These are phyloP conservation scores for Biscutella auriculata DNA, from an alignment of 441 rosid species.

Conservation along the genomic window DNA sequence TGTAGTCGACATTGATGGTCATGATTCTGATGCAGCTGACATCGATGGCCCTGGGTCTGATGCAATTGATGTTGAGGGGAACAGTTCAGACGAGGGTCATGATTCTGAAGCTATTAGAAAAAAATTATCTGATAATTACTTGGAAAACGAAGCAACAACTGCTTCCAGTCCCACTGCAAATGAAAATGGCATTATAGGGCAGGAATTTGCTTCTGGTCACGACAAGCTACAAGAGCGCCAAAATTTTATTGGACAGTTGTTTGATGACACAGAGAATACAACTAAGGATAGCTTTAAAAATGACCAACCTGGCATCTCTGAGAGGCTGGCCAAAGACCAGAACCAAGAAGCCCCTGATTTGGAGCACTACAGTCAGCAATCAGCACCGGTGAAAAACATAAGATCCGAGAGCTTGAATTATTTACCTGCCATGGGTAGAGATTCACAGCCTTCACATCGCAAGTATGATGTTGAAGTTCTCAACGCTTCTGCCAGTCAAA, in stretches of 20 bases:
- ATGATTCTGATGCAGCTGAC: conserved; percentile 8
- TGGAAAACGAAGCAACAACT: conserved; percentile 23
- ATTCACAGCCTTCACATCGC: conserved; percentile 28
- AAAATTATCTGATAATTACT: not conserved
- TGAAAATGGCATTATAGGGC: conserved; percentile 31
- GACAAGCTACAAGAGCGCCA: conserved; percentile 46
- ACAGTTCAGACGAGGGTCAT: conserved; percentile 44
- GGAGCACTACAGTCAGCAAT: conserved; percentile 34
- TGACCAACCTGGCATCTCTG: conserved; percentile 43
- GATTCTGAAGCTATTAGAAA: conserved; percentile 29
- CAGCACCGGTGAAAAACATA: conserved; percentile 37
- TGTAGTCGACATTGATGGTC: conserved; percentile 18
- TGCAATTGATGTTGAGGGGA: conserved; percentile 38
- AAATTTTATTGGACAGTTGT: conserved; percentile 63
- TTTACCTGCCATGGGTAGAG: conserved; percentile 32
- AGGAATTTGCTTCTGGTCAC: conserved; percentile 27
- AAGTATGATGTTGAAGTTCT: conserved; percentile 27
- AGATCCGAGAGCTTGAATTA: conserved; percentile 44
- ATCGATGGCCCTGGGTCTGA: no score
- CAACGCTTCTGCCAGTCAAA: conserved; percentile 32
- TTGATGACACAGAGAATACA: conserved; percentile 57
- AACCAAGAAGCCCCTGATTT: conserved; percentile 36
- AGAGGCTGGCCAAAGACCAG: conserved; percentile 34
- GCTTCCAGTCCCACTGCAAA: conserved; percentile 21
- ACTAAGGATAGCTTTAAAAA: conserved; percentile 30